Evolutionary conservation across 2,329 filamentous ascomycete genomes (phyloP), one percentile per base, ranked within the genome.

Genomic region (Fusarium abutilonis): DNA sequence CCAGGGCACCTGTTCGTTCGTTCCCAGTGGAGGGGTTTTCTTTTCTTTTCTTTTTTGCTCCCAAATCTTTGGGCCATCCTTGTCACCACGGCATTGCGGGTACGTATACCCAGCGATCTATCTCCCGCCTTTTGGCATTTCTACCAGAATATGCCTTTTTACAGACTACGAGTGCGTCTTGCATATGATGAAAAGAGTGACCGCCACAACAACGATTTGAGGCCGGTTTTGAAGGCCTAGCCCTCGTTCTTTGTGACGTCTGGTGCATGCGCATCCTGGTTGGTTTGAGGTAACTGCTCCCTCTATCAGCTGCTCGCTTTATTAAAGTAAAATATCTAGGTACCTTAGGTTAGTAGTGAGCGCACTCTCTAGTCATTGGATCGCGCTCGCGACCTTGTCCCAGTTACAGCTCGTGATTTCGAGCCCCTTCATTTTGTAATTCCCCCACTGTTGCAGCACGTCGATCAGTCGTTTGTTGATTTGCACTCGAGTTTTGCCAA

Each of bases 371-470:
- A 55, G 52, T 47, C 54, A 45, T 44, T 56, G 21, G 23, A 26
- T 26, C 19, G 43, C 59, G 47, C 59, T 21, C 29, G 43, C 59
- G 55, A 44, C 51, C 58, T 51, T 57, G 56, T 60, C 66, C 26
- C 17, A 19, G 38, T 38, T 43, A 43, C 66, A 72, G 70, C 68
- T 63, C 67, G 68, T 67, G 71, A 64, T 63, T 63, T 66, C 67
- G 63, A 66, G 65, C 65, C 67, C 63, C 49, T 57, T 60, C 55
- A 61, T 49, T 60, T 64, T 49, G 31, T 32, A 52, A 46, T 52
- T 38, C 54, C 41, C 50, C 51, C 48, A 53, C 42, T 52, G 54
- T 61, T 46, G 56, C 36, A 54, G 47, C 38, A 54, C 26, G 55
- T 51, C 52, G 53, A 56, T 60, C 47, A 58, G 45, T 54, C 47